A percentile compares a stretch with the other conserved stretches of the same genome.
These are phyloP conservation scores for Pseudopyricularia cyperi DNA, from an alignment of 2,329 filamentous ascomycete genomes.

Conservation along the genomic window DNA sequence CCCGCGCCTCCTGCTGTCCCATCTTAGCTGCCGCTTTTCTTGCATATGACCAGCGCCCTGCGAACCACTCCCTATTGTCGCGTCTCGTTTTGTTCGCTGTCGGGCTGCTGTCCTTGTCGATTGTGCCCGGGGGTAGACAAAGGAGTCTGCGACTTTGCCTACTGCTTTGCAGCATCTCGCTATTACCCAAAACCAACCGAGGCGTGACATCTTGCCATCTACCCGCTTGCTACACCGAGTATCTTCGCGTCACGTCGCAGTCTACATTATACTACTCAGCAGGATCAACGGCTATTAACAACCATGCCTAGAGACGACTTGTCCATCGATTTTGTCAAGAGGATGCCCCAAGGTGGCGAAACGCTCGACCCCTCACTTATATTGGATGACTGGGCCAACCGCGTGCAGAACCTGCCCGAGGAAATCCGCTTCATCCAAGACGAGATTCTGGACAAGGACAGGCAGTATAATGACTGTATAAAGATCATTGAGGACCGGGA, in stretches of 20 bases:
- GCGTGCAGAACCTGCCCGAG: conserved; percentile 65
- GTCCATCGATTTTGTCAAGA: conserved; percentile 56
- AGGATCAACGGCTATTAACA: conserved; percentile 29
- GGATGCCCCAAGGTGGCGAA: conserved; percentile 45
- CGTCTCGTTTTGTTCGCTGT: background rate
- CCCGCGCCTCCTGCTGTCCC: background rate
- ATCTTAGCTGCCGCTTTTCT: conserved; percentile 1
- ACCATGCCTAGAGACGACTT: conserved; percentile 62
- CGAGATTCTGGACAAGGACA: conserved; percentile 71
- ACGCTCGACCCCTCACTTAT: conserved; percentile 53
- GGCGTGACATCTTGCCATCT: background rate
- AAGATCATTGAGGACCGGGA: conserved; percentile 61
- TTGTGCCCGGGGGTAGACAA: background rate
- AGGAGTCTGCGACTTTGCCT: background rate
- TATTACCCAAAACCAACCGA: background rate
- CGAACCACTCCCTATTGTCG: background rate
- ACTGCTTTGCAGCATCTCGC: background rate
- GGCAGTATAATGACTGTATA: conserved; percentile 54
- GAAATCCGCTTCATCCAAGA: conserved; percentile 76
- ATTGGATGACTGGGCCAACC: conserved; percentile 66
- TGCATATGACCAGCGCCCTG: background rate
- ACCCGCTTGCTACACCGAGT: background rate
- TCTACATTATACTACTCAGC: background rate
- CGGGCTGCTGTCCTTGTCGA: background rate
- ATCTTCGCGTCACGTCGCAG: background rate